These are phyloP conservation scores for Kodamaea kaohsiungensis DNA, from an alignment of 805 yeast genomes.

Conservation along the genomic window DNA sequence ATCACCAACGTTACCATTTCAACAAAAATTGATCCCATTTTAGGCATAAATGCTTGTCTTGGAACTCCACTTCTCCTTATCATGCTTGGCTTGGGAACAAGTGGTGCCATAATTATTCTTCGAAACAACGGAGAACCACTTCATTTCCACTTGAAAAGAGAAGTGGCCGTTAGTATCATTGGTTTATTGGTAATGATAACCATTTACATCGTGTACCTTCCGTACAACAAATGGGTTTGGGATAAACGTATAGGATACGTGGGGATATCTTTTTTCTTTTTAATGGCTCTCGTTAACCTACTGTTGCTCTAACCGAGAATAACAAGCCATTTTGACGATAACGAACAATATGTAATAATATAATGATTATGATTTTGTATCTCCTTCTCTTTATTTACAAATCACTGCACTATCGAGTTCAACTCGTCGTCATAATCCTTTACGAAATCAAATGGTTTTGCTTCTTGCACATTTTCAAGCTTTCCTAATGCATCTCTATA, in stretches of 20 bases:
- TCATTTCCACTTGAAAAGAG: conserved; percentile 22
- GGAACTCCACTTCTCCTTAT: conserved; percentile 54
- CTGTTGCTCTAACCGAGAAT: neutral
- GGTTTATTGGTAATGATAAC: conserved; percentile 26
- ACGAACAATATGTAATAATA: neutral
- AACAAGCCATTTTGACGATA: neutral
- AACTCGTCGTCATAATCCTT: conserved; percentile 11
- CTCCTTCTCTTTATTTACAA: too few relatives aligned
- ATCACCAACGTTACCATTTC: conserved; percentile 52
- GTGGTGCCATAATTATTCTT: conserved; percentile 25
- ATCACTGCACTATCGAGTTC: neutral
- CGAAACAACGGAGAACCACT: conserved; percentile 9
- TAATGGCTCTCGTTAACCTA: conserved; percentile 1
- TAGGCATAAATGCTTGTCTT: conserved; percentile 53
- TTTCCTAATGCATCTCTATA: conserved; percentile 11
- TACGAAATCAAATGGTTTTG: neutral
- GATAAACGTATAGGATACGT: conserved; percentile 30
- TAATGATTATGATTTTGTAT: neutral
- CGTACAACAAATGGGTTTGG: conserved; percentile 35
- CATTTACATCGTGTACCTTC: conserved; percentile 27
- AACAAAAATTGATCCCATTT: conserved; percentile 33
- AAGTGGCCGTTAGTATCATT: conserved; percentile 25
- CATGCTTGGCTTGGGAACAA: conserved; percentile 52
- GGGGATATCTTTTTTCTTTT: conserved; percentile 6
- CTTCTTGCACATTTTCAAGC: neutral